A percentile compares a stretch with the other conserved stretches of the same genome.
phyloP scores from a whole-genome alignment of 108 stramenopile genomes.

The Fragilaria crotonensis region DNA sequence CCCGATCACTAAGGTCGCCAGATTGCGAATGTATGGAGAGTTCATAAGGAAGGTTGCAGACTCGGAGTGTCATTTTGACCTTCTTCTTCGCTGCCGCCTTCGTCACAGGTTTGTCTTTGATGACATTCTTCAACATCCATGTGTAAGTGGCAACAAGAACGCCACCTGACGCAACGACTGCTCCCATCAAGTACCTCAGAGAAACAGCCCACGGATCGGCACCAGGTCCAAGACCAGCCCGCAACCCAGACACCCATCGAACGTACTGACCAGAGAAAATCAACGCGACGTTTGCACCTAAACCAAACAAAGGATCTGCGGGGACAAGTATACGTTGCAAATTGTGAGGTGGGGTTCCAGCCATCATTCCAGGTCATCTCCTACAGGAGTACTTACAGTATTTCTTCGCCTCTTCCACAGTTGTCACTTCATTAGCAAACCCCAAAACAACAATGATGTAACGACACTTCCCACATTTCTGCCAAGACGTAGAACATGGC shows the following conservation, averaged over 20 bases:
- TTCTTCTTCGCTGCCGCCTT: conserved; percentile 74
- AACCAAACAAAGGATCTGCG: conserved; percentile 92
- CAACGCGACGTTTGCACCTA: conserved; percentile 93
- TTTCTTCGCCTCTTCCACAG: conserved; percentile 93
- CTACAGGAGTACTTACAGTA: conserved; percentile 60
- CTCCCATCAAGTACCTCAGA: conserved; percentile 91
- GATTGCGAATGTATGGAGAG: conserved; percentile 85
- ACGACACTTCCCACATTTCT: conserved; percentile 98
- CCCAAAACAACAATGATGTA: conserved; percentile 95
- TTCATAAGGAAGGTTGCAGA: conserved; percentile 88
- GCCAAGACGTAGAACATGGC: conserved; percentile 95
- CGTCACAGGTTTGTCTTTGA: conserved; percentile 31
- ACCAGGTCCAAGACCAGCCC: conserved; percentile 71
- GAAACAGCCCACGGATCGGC: conserved; percentile 92
- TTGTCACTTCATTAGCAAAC: conserved; percentile 97
- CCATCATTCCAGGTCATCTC: no score
- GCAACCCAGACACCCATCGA: conserved; percentile 77
- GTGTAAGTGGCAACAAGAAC: conserved; percentile 74
- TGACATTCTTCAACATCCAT: conserved; percentile 87
- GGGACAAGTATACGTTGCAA: no score
- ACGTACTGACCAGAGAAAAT: conserved; percentile 97
- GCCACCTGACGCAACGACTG: conserved; percentile 76
- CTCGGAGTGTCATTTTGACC: conserved; percentile 81
- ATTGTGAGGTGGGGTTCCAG: no score
- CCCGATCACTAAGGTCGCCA: conserved; percentile 90